phyloP scores from a whole-genome alignment of 345 rosid species.

The Hibiscus syriacus region DNA sequence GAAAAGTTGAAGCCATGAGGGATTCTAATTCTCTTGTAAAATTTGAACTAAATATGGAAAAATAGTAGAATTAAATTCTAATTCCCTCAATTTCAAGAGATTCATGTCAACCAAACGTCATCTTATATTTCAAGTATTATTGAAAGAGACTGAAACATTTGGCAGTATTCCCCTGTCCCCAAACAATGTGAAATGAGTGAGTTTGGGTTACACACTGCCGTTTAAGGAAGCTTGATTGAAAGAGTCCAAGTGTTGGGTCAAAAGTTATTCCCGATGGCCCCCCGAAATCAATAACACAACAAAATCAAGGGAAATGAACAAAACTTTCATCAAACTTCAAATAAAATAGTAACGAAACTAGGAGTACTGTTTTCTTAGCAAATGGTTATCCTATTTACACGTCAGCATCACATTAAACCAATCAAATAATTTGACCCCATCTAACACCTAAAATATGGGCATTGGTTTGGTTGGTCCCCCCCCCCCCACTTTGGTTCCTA shows the following conservation, averaged over 20 bases:
- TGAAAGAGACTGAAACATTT: neutral
- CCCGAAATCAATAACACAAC: neutral
- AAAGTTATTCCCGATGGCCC: neutral
- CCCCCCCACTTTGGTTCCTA: slow-evolving; percentile 2
- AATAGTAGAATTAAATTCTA: no score
- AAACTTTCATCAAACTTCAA: neutral
- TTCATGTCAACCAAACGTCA: no score
- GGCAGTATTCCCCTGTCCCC: neutral
- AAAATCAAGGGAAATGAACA: neutral
- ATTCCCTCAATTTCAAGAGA: no score
- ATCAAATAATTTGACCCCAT: neutral
- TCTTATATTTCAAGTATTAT: neutral
- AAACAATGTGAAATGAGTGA: neutral
- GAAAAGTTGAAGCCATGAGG: no score
- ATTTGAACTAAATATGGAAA: no score
- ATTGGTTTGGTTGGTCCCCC: neutral
- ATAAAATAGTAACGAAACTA: neutral
- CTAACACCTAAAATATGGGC: neutral
- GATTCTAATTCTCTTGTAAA: no score
- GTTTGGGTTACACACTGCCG: no score
- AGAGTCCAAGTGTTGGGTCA: no score
- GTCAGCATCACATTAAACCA: neutral
- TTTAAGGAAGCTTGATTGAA: no score
- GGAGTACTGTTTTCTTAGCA: neutral
- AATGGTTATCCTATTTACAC: neutral